Evolutionary conservation across 306 rosid species (phyloP), one percentile per base, ranked within the genome.

Genomic region (Pterocarpus santalinus): DNA sequence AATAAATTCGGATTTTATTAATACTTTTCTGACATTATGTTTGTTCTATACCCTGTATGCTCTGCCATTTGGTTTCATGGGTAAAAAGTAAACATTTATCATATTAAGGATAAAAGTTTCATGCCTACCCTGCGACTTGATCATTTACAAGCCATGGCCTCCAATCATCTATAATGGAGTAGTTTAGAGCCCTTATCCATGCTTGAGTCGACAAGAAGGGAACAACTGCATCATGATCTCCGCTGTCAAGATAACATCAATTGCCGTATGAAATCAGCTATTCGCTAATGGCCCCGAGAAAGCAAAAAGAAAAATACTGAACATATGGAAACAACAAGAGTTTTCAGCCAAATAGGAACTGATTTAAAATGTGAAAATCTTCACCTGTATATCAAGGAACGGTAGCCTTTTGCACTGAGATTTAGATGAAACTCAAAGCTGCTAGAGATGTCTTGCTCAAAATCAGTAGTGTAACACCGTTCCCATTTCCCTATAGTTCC

Each of bases 171-270:
- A 83, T 60, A 28, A 88, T 77, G 61, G 83, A 70, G 71, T 85
- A 81, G 76, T 88, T 90, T 15, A 87, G 81, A 69, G 80, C 77
- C 78, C 85, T 88, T 61, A 88, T 90, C 92, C 90, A 90, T 2
- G 63, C 81, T 58, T 72, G 88, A 22, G 92, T 90, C 7, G 91
- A 78, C 22, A 71, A 3, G 79, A 78, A 81, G 1, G 94, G 82
- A 55, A 87, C 7, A 1, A 0, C 0, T 44, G 32, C n/a, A 67
- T 88, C 92, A 85, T 88, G 91, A 70, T 90, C 91, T 1, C 94
- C 92, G n/a, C 88, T 90, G 82, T 49, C n/a, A 32, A 38, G 16
- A 41, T 66, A 41, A 79, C 44, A 80, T 30, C 60, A 64, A 33
- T 60, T 41, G 14, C 51, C 49, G 47, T 58, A 38, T 44, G 30